Evolutionary conservation across 805 yeast species (phyloP), one percentile per base, ranked within the genome.

Genomic region (Hanseniaspora lachancei): DNA sequence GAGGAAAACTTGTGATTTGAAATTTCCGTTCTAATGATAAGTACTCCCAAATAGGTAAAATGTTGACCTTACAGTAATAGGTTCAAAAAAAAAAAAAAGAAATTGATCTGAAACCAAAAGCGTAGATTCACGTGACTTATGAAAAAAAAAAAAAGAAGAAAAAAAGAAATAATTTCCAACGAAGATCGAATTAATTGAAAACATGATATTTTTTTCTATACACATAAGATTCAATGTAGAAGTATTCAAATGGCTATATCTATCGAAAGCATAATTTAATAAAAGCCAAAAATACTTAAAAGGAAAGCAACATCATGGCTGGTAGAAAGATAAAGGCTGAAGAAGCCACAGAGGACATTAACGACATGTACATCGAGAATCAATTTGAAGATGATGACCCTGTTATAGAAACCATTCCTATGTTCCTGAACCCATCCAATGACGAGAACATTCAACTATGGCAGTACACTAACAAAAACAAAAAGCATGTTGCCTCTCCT

Each of bases 371-470:
- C 21, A 65, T 61, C 13, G 60, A 52, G 3, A 63, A 62, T 10
- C 68, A 63, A 12, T 61, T 63, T 2, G 73, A 69, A 32, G 76
- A 72, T 5, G 80, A 75, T 29, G 87, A 82, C 67, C 84, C 85
- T 5, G 74, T 85, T 0, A 72, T 82, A 1, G 67, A 73, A 38
- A 84, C 79, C 55, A 72, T 80, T 15, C 89, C 91, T 2, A 70
- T 86, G 2, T 74, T 73, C 57, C 58, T 81, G 46, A 66, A 68
- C 7, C 64, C 68, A 15, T 62, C 64, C 7, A 63, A 63, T 15
- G 66, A 66, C 34, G 58, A 64, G n/a, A 54, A 50, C 36, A 35
- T 50, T 80, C 16, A 70, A 71, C 49, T 61, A 81, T 5, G 63
- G 82, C 41, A 89, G 82, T 63, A 82, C 77, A 60, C 85, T 86